Conservation (phyloP, 2,329 filamentous ascomycete species). For the Colletotrichum paranaense region DNA sequence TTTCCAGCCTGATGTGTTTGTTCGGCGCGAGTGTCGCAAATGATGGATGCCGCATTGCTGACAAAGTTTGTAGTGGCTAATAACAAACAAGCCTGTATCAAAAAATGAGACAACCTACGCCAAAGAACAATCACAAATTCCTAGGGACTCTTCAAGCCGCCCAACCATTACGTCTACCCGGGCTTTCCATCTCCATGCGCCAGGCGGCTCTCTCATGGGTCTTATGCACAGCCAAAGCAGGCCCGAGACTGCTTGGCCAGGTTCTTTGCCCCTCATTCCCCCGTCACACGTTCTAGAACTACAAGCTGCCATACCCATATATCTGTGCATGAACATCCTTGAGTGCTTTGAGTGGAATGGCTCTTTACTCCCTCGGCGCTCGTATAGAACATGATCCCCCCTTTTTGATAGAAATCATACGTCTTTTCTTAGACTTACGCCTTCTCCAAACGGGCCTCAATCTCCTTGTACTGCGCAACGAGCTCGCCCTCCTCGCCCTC, state of each 20-base stretch:
- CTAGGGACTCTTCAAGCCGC: neutral
- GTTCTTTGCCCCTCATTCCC: no score
- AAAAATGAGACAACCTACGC: neutral
- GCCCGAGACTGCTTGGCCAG: neutral
- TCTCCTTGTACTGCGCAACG: constrained; percentile 71
- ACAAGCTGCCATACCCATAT: no score
- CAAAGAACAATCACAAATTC: neutral
- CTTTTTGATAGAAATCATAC: neutral
- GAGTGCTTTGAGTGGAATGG: no score
- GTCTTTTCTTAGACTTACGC: constrained; percentile 42
- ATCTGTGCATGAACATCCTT: no score
- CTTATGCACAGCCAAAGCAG: neutral
- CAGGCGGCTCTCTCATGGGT: neutral
- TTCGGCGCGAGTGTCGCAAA: neutral
- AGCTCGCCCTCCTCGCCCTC: constrained; percentile 79
- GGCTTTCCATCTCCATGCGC: neutral
- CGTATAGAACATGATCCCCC: neutral
- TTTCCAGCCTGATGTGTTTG: neutral
- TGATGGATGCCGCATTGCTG: neutral
- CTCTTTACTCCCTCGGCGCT: neutral
- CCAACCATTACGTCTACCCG: neutral
- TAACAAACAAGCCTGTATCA: neutral
- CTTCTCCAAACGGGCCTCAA: constrained; percentile 60
- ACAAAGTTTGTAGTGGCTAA: neutral
- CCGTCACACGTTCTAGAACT: no score